Percentiles rank a stretch among this genome's conserved stretches.
Conservation (phyloP, 164 flowering plant species). For the Sextonia rubra region DNA sequence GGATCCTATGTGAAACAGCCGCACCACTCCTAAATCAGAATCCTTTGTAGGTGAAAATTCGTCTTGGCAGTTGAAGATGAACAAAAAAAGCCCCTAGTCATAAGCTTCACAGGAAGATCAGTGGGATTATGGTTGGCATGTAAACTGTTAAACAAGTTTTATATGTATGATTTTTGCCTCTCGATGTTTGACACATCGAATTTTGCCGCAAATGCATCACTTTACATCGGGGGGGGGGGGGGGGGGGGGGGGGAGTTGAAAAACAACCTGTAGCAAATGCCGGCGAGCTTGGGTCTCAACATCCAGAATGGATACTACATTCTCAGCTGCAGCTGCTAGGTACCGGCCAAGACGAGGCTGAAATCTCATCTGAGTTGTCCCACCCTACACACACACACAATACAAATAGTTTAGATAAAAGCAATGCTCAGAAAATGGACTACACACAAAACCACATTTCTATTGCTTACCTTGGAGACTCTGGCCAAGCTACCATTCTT, state of each 20-base stretch:
- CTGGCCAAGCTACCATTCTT: conserved; percentile 60
- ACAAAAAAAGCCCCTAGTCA: background rate
- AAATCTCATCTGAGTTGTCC: conserved; percentile 58
- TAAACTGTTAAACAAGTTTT: background rate
- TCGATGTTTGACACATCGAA: too few species aligned
- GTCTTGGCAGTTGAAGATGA: background rate
- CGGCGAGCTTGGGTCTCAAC: conserved; percentile 64
- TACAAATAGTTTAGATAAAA: background rate
- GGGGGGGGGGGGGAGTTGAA: too few species aligned
- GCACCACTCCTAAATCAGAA: too few species aligned
- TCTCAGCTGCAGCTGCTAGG: conserved; percentile 71
- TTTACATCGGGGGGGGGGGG: background rate
- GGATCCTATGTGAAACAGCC: too few species aligned
- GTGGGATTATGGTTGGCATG: background rate
- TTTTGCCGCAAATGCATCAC: background rate
- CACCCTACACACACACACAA: conserved; percentile 35
- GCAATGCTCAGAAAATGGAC: background rate
- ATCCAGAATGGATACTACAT: conserved; percentile 59
- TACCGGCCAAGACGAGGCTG: conserved; percentile 62
- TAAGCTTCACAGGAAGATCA: background rate
- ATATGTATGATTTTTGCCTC: background rate
- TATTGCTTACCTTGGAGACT: conserved; percentile 50
- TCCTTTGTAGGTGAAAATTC: too few species aligned
- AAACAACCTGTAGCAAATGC: conserved; percentile 50
- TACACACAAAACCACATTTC: background rate